Base-by-base conservation (phyloP, 495 filamentous ascomycete species). In the Neurospora sp. region DNA sequence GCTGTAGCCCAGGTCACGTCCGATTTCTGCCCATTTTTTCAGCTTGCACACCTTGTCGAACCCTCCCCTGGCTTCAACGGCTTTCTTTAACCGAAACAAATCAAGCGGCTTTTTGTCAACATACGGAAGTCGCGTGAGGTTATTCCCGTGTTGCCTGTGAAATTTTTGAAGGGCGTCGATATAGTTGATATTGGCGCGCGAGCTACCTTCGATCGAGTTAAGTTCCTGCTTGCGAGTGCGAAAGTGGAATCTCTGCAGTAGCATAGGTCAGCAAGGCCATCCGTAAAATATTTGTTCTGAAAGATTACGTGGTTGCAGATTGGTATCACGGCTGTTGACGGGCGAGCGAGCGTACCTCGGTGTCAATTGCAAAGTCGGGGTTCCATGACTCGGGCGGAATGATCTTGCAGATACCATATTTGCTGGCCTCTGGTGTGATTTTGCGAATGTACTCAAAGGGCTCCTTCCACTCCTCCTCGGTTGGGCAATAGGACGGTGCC, bases 1-100 rank as follows among this genome's bases (percentile, higher is more conserved):
- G 78, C 96, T 98, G 82, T 99, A 99, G 70, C 96, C 96, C 22
- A 99, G 83, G 80, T 98, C 95, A 78, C 96, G 91, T 41, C 96
- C 96, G 74, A 99, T 98, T 81, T 99, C 96, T 0, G 96, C 96
- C 96, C 96, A 99, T 84, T 97, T 98, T 82, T 99, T 99, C 69
- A 90, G 86, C 82, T 97, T 98, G 86, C 96, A 98, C 44, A 99
- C 96, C 74, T 90, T 90, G 45, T 97, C 94, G 76, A 99, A 99
- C 0, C 96, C 96, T 39, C 96, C 96, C 59, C 94, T 89, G 45
- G 90, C 88, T 80, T 98, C 96, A 16, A 99, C 96, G 1, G 96
- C 94, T 81, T 98, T 98, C 81, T 98, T 98, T 70, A 99, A 84
- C 73, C 94, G 93, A 84, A 97, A 98, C 16, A 99, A 84, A 77